These are phyloP conservation scores for Clonostachys sp. DNA, from an alignment of 2,329 filamentous ascomycete genomes.

Conservation along the genomic window DNA sequence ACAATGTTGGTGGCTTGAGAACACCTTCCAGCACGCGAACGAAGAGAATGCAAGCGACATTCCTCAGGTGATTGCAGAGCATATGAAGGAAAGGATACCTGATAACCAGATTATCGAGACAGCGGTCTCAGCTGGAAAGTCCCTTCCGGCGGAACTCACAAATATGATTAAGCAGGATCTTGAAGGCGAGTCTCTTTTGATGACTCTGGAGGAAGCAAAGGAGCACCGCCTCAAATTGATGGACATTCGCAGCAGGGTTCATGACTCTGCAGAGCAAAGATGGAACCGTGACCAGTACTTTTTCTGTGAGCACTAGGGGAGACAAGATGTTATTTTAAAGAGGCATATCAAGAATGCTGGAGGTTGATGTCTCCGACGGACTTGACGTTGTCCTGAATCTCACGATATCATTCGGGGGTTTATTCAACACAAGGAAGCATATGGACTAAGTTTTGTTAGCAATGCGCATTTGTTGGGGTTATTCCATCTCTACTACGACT, in stretches of 20 bases:
- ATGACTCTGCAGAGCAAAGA: neutral
- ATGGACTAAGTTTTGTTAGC: too few species aligned
- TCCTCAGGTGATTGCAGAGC: neutral
- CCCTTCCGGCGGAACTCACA: neutral
- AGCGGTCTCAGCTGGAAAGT: too few species aligned
- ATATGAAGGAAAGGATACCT: neutral
- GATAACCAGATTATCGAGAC: neutral
- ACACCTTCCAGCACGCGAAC: neutral
- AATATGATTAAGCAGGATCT: too few species aligned
- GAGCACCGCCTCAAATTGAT: slow-evolving; percentile 4
- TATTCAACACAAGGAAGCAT: too few species aligned
- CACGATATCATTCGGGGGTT: too few species aligned
- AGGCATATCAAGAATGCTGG: too few species aligned
- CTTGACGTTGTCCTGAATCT: too few species aligned
- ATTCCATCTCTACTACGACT: too few species aligned
- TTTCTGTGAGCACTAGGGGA: slow-evolving; percentile 3
- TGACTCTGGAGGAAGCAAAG: slow-evolving; percentile 2
- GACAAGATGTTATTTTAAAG: too few species aligned
- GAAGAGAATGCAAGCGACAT: neutral
- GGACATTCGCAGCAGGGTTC: neutral
- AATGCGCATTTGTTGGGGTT: too few species aligned
- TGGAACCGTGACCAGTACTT: neutral
- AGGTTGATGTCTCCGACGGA: too few species aligned
- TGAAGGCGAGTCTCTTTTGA: neutral
- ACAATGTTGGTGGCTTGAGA: slow-evolving; percentile 16